Percentiles rank a stretch among this genome's conserved stretches.
phyloP scores from a whole-genome alignment of 441 rosid species.

The Monsonia emarginata region DNA sequence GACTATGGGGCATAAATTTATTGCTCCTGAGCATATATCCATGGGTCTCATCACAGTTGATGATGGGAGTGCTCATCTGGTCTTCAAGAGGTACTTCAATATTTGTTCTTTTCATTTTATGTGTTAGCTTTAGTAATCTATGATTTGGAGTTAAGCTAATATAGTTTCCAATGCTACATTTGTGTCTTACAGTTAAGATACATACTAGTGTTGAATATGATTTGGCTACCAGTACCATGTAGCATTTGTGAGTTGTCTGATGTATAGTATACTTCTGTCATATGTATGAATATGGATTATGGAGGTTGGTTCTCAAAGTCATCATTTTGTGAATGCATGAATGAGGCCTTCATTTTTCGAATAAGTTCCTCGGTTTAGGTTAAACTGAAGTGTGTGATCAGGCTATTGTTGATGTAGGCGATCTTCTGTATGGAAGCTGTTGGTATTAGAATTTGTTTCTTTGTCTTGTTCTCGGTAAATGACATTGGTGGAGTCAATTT shows the following conservation, averaged over 20 bases:
- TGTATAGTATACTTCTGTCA: too few relatives aligned
- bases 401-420: too few relatives aligned
- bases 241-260: too few relatives aligned
- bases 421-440: too few relatives aligned
- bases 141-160: neutral
- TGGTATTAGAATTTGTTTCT: neutral
- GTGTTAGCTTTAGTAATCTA: neutral
- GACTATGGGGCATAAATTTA: constrained; percentile 21
- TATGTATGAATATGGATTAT: too few relatives aligned
- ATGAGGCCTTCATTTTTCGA: too few relatives aligned
- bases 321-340: too few relatives aligned
- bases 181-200: neutral
- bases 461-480: neutral
- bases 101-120: neutral
- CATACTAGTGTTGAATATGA: too few relatives aligned
- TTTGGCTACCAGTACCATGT: too few relatives aligned
- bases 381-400: too few relatives aligned
- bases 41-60: constrained; percentile 21
- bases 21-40: constrained; percentile 23
- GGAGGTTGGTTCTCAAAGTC: too few relatives aligned
- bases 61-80: constrained; percentile 23
- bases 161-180: neutral
- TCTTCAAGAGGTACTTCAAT: constrained; percentile 16
- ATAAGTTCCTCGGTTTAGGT: too few relatives aligned
- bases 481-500: neutral